Evolutionary conservation across 306 rosid species (phyloP), one percentile per base, ranked within the genome.

Genomic region (Begonia peltatifolia): DNA sequence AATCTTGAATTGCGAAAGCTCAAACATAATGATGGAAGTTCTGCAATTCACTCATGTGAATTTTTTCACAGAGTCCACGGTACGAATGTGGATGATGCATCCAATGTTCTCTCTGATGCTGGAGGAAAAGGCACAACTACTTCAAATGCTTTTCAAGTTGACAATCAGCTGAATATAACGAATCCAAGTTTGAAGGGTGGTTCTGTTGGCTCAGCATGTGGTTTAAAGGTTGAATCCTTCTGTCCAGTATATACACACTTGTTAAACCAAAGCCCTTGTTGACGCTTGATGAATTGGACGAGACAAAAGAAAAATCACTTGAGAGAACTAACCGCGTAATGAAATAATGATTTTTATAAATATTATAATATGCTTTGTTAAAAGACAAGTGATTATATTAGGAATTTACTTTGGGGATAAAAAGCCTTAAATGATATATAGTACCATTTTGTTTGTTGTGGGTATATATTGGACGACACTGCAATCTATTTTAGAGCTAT

Each of bases 181-280:
- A 69, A 14, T 42, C 59, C 66, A 25, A 62, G 22, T 56, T 46
- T 42, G 46, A 61, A 49, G 48, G 58, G 56, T 64, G 64, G 69
- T 42, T 63, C 60, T 14, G 64, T 69, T 64, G 77, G 58, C 60
- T 61, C 68, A 57, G 67, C 69, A 15, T 74, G 57, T 61, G 61
- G 50, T 64, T 48, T 25, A 46, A 63, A 76, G 76, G 57, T 70
- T 47, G 54, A 35, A 64, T 15, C 18, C 60, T 57, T 54, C 57
- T 23, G 60, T 71, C 65, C 2, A 30, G 9, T 30, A 7, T 7
- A 30, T 7, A 30, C 38, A 4, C 38, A 30, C 38, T 1, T 30
- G 3, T 30, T 30, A 7, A 30, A 30, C 8, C 38, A 30, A 30
- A 30, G 38, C 38, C 6, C 38, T 30, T 30, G 38, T 6, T 30